phyloP scores from a whole-genome alignment of 805 yeast species.

The Teunomyces atbi region DNA sequence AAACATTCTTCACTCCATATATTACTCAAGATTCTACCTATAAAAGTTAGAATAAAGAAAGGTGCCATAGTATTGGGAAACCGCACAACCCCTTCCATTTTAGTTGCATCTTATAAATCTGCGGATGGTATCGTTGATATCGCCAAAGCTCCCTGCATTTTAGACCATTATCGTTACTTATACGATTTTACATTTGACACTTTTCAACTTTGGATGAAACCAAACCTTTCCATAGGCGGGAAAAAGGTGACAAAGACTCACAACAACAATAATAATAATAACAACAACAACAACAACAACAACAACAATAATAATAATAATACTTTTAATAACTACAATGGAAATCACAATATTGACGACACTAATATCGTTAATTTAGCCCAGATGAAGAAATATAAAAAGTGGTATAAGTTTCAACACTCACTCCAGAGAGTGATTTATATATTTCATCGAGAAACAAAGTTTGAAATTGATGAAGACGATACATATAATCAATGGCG shows the following conservation, averaged over 20 bases:
- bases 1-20: conserved; percentile 10
- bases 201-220: conserved; percentile 60
- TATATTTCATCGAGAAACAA: conserved; percentile 5
- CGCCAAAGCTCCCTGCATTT: conserved; percentile 37
- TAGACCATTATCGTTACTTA: conserved; percentile 57
- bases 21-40: conserved; percentile 51
- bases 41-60: conserved; percentile 55
- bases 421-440: conserved; percentile 5
- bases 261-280: not conserved
- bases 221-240: conserved; percentile 63
- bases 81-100: conserved; percentile 66
- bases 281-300: not conserved
- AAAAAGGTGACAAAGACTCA: not conserved
- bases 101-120: conserved; percentile 57
- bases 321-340: not conserved
- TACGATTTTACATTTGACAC: conserved; percentile 46
- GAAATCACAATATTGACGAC: not conserved
- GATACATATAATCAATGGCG: conserved; percentile 51
- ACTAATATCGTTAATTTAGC: conserved; percentile 4
- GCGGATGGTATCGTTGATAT: conserved; percentile 61
- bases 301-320: not conserved
- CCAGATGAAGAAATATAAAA: conserved; percentile 17
- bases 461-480: conserved; percentile 4
- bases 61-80: conserved; percentile 84
- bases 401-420: conserved; percentile 21